Evolutionary conservation across 2,329 filamentous ascomycete genomes (phyloP).

Genomic region (Pezicula radicicola): DNA sequence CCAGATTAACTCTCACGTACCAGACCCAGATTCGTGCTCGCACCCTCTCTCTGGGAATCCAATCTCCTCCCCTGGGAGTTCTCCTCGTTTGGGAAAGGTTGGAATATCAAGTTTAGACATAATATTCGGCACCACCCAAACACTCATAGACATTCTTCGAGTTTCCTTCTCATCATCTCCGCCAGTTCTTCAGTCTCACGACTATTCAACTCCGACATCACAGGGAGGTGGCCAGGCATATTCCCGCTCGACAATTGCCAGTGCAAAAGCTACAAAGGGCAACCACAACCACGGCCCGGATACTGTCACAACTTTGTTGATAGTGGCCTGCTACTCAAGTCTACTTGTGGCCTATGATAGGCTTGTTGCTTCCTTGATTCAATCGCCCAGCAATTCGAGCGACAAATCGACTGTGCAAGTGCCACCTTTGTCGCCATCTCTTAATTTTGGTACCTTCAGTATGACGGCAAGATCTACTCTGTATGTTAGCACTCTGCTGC

Average conservation of each 20-base stretch:
- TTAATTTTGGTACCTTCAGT: background rate
- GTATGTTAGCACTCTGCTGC: background rate
- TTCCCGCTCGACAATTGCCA: background rate
- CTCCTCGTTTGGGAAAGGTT: background rate
- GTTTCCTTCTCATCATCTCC: background rate
- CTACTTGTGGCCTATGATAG: background rate
- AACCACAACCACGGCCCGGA: background rate
- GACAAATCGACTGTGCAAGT: background rate
- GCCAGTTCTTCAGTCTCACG: background rate
- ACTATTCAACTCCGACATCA: background rate
- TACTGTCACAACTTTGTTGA: background rate
- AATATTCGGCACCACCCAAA: background rate
- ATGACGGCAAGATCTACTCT: background rate
- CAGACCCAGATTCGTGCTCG: background rate
- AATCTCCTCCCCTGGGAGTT: background rate
- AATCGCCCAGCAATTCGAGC: background rate
- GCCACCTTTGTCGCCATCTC: background rate
- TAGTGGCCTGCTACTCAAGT: background rate
- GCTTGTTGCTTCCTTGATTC: background rate
- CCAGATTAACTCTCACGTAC: background rate
- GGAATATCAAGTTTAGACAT: background rate
- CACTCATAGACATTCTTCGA: background rate
- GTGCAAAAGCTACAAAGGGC: background rate
- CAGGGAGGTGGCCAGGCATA: background rate
- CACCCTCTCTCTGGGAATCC: background rate